A percentile compares a stretch with the other conserved stretches of the same genome.
These are phyloP conservation scores for Sarocladium oryzae DNA, from an alignment of 2,329 filamentous ascomycete genomes.

Conservation along the genomic window DNA sequence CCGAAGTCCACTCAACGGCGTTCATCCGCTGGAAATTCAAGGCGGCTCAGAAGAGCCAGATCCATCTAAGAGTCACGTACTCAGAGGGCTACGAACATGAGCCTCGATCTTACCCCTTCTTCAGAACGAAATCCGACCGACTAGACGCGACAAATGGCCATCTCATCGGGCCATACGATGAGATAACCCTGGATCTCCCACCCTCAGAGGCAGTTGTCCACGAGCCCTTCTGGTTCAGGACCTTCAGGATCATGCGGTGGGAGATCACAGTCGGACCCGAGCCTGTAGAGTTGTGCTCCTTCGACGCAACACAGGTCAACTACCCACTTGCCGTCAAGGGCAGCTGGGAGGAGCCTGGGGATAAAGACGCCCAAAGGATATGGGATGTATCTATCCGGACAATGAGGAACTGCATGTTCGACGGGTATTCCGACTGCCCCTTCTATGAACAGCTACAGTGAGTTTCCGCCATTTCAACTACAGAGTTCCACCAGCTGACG, in stretches of 20 bases:
- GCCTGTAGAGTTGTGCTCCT: not conserved
- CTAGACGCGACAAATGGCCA: slow-evolving; percentile 23
- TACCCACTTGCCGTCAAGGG: slow-evolving; percentile 12
- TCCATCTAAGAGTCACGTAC: slow-evolving; percentile 19
- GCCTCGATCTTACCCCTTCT: slow-evolving; percentile 30
- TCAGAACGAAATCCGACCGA: slow-evolving; percentile 30
- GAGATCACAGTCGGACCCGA: slow-evolving; percentile 2
- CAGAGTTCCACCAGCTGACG: too few species aligned
- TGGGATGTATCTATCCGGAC: slow-evolving; percentile 16
- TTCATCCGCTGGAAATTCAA: slow-evolving; percentile 18
- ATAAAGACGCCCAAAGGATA: slow-evolving; percentile 4
- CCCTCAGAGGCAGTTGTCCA: slow-evolving; percentile 3
- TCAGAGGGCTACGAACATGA: slow-evolving; percentile 27
- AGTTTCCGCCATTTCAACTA: slow-evolving; percentile 13
- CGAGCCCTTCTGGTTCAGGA: slow-evolving; percentile 13
- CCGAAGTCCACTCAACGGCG: slow-evolving; percentile 21
- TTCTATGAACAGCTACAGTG: slow-evolving; percentile 27
- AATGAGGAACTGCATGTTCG: slow-evolving; percentile 18
- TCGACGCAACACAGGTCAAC: not conserved
- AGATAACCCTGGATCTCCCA: slow-evolving; percentile 21
- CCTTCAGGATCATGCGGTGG: slow-evolving; percentile 11
- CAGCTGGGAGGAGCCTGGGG: not conserved
- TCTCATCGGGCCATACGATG: slow-evolving; percentile 31
- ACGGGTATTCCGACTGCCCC: slow-evolving; percentile 25
- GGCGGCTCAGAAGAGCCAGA: not conserved